phyloP scores from a whole-genome alignment of 73 alveolate genomes.

The Paramecium tetraurelia region DNA sequence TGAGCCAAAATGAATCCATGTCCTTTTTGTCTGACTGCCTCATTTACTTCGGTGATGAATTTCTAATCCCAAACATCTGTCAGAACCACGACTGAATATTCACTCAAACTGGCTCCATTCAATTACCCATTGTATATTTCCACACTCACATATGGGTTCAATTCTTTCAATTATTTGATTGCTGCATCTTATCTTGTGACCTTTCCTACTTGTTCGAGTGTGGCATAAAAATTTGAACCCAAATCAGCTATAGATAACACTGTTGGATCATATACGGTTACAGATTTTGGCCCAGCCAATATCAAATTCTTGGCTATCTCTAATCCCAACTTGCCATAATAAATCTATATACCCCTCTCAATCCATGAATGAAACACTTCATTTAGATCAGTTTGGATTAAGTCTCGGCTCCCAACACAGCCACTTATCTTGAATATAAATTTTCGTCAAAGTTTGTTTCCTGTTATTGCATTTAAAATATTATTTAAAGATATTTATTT shows the following conservation, averaged over 20 bases:
- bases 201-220: conserved; percentile 88
- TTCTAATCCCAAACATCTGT: conserved; percentile 86
- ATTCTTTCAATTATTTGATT: conserved; percentile 83
- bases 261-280: conserved; percentile 85
- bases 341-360: conserved; percentile 45
- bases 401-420: conserved; percentile 64
- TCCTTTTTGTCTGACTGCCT: conserved; percentile 74
- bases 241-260: conserved; percentile 78
- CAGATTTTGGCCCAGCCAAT: conserved; percentile 96
- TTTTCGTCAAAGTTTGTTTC: conserved; percentile 48
- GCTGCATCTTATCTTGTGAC: conserved; percentile 93
- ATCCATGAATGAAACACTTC: conserved; percentile 56
- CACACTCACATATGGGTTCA: conserved; percentile 95
- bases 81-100: conserved; percentile 79
- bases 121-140: conserved; percentile 72
- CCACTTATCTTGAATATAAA: conserved; percentile 62
- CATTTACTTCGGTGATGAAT: conserved; percentile 74
- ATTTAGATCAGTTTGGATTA: conserved; percentile 47
- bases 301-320: conserved; percentile 97
- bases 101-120: conserved; percentile 46
- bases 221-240: conserved; percentile 93
- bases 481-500: neutral
- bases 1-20: conserved; percentile 85
- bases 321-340: conserved; percentile 75
- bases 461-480: neutral